Percentiles rank a stretch among this genome's conserved stretches.
Evolutionary conservation across 2,329 filamentous ascomycete genomes (phyloP).

Genomic region (Botrytis medusae): DNA sequence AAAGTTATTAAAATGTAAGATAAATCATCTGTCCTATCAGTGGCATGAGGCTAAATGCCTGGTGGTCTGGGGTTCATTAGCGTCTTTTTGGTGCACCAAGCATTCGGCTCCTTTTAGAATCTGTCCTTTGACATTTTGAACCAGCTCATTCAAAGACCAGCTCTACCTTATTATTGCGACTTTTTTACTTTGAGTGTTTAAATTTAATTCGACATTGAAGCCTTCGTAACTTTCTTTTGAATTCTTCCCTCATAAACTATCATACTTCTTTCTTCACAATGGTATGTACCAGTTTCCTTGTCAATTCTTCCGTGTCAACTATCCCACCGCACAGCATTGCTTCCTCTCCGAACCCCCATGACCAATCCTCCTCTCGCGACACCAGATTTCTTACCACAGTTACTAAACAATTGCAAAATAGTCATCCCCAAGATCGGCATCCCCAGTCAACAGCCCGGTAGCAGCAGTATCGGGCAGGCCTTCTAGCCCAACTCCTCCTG

Average conservation of each 20-base stretch:
- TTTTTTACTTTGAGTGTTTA: not conserved
- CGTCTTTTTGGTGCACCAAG: constrained; percentile 16
- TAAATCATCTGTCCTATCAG: constrained; percentile 7
- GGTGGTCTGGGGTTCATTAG: constrained; percentile 19
- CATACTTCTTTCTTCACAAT: constrained; percentile 12
- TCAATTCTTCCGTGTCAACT: not conserved
- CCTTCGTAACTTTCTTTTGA: not conserved
- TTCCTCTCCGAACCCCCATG: not conserved
- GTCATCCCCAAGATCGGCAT: constrained; percentile 49
- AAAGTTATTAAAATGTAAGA: not conserved
- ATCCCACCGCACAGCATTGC: not conserved
- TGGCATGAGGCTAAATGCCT: not conserved
- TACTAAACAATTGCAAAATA: constrained; percentile 24
- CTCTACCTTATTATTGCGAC: constrained; percentile 1
- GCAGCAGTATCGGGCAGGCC: constrained; percentile 61
- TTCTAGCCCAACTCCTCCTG: constrained; percentile 84
- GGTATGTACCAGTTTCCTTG: not conserved
- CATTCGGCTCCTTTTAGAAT: constrained; percentile 20
- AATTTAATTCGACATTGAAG: not conserved
- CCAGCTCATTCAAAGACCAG: constrained; percentile 18
- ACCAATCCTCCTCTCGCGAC: not conserved
- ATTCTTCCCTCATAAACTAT: not conserved
- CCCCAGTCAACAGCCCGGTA: constrained; percentile 53
- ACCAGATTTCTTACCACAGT: not conserved
- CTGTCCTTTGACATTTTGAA: constrained; percentile 23